These are phyloP conservation scores for Boletus patriciae DNA, from an alignment of 768 basidiomycete species.

Conservation along the genomic window DNA sequence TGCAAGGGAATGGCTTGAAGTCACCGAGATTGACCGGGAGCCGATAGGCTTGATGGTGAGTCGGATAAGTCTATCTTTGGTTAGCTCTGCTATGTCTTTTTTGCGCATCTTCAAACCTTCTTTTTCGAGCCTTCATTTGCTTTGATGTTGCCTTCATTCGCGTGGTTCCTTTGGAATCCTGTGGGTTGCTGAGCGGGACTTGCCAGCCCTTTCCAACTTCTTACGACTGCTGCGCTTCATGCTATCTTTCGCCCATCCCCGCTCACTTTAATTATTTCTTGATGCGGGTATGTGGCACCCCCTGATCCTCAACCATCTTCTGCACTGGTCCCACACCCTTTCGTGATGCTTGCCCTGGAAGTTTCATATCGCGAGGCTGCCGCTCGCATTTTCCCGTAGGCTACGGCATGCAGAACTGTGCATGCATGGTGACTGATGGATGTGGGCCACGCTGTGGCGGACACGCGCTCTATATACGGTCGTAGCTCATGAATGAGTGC, in stretches of 20 bases:
- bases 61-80: slow-evolving; percentile 11
- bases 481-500: slow-evolving; percentile 12
- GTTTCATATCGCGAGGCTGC: slow-evolving; percentile 18
- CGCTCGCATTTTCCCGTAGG: slow-evolving; percentile 25
- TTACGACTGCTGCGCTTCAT: slow-evolving; percentile 3
- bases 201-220: slow-evolving; percentile 8
- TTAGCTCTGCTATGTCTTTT: background rate
- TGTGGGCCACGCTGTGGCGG: slow-evolving; percentile 23
- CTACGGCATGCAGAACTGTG: slow-evolving; percentile 28
- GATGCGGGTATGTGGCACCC: slow-evolving; percentile 15
- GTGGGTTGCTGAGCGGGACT: slow-evolving; percentile 12
- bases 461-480: slow-evolving; percentile 20
- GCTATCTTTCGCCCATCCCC: slow-evolving; percentile 4
- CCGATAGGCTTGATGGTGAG: slow-evolving; percentile 29
- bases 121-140: slow-evolving; percentile 1
- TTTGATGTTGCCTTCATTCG: slow-evolving; percentile 15
- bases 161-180: slow-evolving; percentile 6
- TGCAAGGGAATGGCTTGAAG: slow-evolving; percentile 35
- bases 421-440: slow-evolving; percentile 33
- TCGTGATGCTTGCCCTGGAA: slow-evolving; percentile 11
- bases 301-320: slow-evolving; percentile 5
- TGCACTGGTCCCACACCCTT: slow-evolving; percentile 5
- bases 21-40: slow-evolving; percentile 34
- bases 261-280: slow-evolving; percentile 11
- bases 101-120: background rate